phyloP scores from a whole-genome alignment of 2,329 filamentous ascomycete genomes.

The Seiridium cupressi region DNA sequence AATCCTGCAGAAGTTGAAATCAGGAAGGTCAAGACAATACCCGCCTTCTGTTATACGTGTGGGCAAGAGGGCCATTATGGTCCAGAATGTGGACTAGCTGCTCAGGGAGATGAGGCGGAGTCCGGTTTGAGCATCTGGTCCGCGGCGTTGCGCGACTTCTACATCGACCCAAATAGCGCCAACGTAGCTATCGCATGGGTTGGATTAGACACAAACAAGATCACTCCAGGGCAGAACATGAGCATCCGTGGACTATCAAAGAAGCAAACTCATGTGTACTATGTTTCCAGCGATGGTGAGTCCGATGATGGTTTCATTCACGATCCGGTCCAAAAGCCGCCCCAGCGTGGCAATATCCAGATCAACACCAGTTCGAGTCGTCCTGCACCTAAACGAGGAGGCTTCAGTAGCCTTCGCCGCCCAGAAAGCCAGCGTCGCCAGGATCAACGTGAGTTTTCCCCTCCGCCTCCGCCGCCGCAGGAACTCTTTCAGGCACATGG shows the following conservation, averaged over 20 bases:
- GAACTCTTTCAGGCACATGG: not conserved
- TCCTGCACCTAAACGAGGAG: not conserved
- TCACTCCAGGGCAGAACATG: slow-evolving; percentile 13
- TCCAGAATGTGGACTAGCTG: slow-evolving; percentile 47
- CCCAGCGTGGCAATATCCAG: slow-evolving; percentile 20
- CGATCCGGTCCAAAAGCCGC: slow-evolving; percentile 19
- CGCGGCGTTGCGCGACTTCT: slow-evolving; percentile 43
- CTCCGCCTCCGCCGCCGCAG: slow-evolving; percentile 5
- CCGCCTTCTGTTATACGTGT: slow-evolving; percentile 55
- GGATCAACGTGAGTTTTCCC: slow-evolving; percentile 3
- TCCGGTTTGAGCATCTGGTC: slow-evolving; percentile 50
- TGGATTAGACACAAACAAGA: slow-evolving; percentile 8
- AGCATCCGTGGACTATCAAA: slow-evolving; percentile 25
- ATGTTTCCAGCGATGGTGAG: slow-evolving; percentile 27
- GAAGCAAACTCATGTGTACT: slow-evolving; percentile 25
- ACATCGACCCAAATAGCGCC: slow-evolving; percentile 44
- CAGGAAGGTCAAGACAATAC: slow-evolving; percentile 48
- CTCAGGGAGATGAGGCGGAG: slow-evolving; percentile 13
- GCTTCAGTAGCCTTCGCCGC: not conserved
- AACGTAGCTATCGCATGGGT: slow-evolving; percentile 34
- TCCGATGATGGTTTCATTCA: slow-evolving; percentile 30
- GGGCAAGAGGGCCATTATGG: slow-evolving; percentile 55
- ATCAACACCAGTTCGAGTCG: slow-evolving; percentile 12
- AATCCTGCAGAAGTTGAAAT: slow-evolving; percentile 35
- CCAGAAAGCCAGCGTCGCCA: slow-evolving; percentile 1